Percentiles rank a stretch among this genome's conserved stretches.
Conservation (phyloP, 257 asterid species). For the Solanum raphanifolium region DNA sequence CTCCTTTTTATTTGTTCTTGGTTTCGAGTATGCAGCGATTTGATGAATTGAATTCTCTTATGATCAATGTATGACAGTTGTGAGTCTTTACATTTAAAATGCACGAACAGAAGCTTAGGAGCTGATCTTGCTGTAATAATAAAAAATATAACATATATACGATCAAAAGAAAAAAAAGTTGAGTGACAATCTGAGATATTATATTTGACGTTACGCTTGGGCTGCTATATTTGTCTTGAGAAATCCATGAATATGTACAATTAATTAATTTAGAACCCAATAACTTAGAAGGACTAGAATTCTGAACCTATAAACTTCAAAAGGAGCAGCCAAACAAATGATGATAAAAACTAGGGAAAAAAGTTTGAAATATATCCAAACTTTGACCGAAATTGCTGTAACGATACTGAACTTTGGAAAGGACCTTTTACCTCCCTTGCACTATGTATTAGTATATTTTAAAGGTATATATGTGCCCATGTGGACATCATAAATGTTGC, state of each 20-base stretch:
- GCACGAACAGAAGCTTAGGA: neutral
- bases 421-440: no score
- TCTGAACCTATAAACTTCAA: neutral
- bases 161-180: neutral
- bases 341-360: neutral
- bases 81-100: neutral
- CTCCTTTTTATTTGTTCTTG: neutral
- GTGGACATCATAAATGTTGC: no score
- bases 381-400: no score
- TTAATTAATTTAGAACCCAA: no score
- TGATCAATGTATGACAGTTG: neutral
- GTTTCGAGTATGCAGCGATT: neutral
- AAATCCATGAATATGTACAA: no score
- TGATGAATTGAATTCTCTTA: neutral
- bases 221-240: neutral
- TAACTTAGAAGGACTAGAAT: no score
- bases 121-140: neutral
- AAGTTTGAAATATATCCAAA: no score
- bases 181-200: neutral
- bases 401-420: no score
- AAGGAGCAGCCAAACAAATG: neutral
- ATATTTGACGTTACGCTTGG: neutral
- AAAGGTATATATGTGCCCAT: no score
- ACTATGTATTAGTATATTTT: no score
- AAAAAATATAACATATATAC: no score